Evolutionary conservation across 805 yeast species (phyloP), one percentile per base, ranked within the genome.

Genomic region (Candida ortonii): DNA sequence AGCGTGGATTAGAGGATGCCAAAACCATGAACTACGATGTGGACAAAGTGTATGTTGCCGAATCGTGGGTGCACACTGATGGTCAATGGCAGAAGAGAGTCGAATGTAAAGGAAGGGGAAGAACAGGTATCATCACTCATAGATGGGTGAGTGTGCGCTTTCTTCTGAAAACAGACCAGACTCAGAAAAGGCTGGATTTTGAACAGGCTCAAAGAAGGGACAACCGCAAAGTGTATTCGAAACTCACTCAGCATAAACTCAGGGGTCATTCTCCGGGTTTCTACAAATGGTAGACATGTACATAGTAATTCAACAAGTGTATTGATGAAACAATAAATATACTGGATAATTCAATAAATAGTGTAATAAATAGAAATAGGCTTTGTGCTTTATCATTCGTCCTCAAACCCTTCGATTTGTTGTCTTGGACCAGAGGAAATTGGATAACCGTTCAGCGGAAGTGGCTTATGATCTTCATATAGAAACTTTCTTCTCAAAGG

Each of bases 51-150:
- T 85, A 81, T 50, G 73, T 90, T 37, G 76, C 80, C 27, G 84
- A 84, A 53, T 76, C 88, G 39, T 90, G 97, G 97, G 79, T 79
- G 17, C 97, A 96, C 25, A 79, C 88, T 38, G 97, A 90, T 59
- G 96, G 95, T 14, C 53, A 62, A 33, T 78, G 83, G 80, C 51
- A 55, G 18, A 80, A 76, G 58, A 73, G 93, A 57, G 61, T 78
- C 7, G 96, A 90, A 49, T 70, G 73, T 55, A 88, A 87, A 65
- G 96, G 93, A 45, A 79, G 97, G 66, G 96, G 96, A 45, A 77
- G 96, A 60, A 70, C 75, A 14, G 97, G 97, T 56, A 62, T 84
- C 38, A 72, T 84, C 32, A 72, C 70, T 20, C 93, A 85, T 53
- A 78, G 84, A 41, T 83, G 74, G 57, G 79, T 87, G 33, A 95